Conservation (phyloP, 1,284 basidiomycete genomes). For the Leccinum fallax region DNA sequence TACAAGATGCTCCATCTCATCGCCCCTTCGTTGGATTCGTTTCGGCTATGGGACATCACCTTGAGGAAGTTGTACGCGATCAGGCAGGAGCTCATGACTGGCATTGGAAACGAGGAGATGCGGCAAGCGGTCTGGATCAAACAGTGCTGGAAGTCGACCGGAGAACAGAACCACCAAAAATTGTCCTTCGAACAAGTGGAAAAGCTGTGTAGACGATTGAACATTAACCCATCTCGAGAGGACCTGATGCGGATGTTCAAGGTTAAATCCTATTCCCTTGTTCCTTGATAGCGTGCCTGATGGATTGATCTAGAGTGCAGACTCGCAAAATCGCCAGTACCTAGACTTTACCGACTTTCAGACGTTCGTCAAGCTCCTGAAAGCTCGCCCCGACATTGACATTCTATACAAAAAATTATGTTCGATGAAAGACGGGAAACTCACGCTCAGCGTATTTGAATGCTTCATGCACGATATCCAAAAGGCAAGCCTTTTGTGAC, state of each 20-base stretch:
- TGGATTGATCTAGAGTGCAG: constrained; percentile 58
- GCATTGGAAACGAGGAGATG: constrained; percentile 63
- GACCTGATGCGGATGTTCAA: constrained; percentile 70
- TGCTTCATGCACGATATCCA: constrained; percentile 71
- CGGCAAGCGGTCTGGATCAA: constrained; percentile 79
- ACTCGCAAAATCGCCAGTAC: constrained; percentile 61
- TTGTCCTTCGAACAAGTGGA: constrained; percentile 76
- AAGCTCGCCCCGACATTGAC: constrained; percentile 82
- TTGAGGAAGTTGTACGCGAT: constrained; percentile 61
- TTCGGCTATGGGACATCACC: constrained; percentile 68
- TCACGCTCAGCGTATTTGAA: constrained; percentile 62
- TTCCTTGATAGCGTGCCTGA: background rate
- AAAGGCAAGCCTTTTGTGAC: constrained; percentile 45
- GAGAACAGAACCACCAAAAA: constrained; percentile 62
- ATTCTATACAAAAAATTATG: constrained; percentile 61
- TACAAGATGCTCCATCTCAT: constrained; percentile 95
- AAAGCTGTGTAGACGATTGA: constrained; percentile 74
- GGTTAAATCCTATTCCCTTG: constrained; percentile 4
- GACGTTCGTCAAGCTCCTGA: constrained; percentile 83
- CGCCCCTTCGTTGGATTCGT: constrained; percentile 70
- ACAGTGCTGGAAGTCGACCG: constrained; percentile 80
- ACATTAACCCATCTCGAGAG: constrained; percentile 65
- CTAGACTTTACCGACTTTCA: constrained; percentile 88
- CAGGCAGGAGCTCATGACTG: constrained; percentile 68
- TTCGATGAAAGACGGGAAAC: constrained; percentile 39